phyloP scores from a whole-genome alignment of 2,329 filamentous ascomycete genomes.

The Neonectria neomacrospora region DNA sequence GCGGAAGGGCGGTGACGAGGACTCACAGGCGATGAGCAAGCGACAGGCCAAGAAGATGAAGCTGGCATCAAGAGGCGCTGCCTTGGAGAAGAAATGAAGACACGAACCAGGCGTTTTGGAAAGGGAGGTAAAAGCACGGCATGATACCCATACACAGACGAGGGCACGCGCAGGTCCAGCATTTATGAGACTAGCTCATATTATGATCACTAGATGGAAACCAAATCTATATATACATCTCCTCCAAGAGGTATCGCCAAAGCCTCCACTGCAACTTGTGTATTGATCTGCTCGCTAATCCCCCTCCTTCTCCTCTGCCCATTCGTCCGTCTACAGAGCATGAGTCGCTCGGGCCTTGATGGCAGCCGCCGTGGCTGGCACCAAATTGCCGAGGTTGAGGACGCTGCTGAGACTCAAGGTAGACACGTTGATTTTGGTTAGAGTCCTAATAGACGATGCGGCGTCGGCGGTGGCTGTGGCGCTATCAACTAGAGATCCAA shows the following conservation, averaged over 20 bases:
- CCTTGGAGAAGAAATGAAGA: slow-evolving; percentile 36
- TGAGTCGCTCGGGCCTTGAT: slow-evolving; percentile 35
- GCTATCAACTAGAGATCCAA: slow-evolving; percentile 6
- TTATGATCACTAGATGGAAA: slow-evolving; percentile 28
- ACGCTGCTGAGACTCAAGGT: slow-evolving; percentile 56
- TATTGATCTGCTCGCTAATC: neutral
- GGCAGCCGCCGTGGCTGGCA: slow-evolving; percentile 14
- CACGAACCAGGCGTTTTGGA: slow-evolving; percentile 28
- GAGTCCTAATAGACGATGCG: slow-evolving; percentile 32
- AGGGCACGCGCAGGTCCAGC: slow-evolving; percentile 25
- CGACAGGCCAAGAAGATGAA: slow-evolving; percentile 68
- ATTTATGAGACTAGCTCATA: slow-evolving; percentile 36
- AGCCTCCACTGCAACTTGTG: slow-evolving; percentile 1
- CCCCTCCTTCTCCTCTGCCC: slow-evolving; percentile 8
- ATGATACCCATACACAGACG: slow-evolving; percentile 45
- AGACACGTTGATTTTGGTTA: slow-evolving; percentile 50
- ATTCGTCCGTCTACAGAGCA: slow-evolving; percentile 10
- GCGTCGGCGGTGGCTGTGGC: slow-evolving; percentile 18
- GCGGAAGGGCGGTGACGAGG: slow-evolving; percentile 56
- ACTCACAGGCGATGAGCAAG: slow-evolving; percentile 58
- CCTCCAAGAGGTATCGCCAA: slow-evolving; percentile 21
- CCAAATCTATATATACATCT: slow-evolving; percentile 24
- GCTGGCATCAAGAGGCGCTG: slow-evolving; percentile 56
- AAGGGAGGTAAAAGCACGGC: slow-evolving; percentile 18
- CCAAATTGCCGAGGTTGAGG: slow-evolving; percentile 58